These are phyloP conservation scores for Oenanthe javanica DNA, from an alignment of 140 eudicot genomes.

Conservation along the genomic window DNA sequence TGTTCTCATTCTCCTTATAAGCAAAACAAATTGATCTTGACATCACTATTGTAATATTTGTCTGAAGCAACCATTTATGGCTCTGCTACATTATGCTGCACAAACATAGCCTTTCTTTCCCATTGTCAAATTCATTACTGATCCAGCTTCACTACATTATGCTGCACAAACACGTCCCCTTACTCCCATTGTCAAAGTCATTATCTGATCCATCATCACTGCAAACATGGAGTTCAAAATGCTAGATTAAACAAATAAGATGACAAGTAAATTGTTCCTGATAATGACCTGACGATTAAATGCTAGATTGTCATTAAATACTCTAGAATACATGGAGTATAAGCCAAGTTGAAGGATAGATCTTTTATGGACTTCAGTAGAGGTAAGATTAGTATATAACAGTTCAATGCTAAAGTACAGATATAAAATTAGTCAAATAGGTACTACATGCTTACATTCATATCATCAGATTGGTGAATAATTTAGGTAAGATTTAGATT, in stretches of 20 bases:
- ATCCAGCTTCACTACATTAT: constrained; percentile 56
- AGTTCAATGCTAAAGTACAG: neutral
- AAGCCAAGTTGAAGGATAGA: neutral
- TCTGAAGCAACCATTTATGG: neutral
- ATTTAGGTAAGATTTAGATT: neutral
- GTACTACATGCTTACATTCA: neutral
- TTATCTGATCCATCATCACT: constrained; percentile 65
- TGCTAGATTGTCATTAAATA: neutral
- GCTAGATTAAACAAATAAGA: too few relatives aligned
- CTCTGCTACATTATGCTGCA: constrained; percentile 58
- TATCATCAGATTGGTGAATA: neutral
- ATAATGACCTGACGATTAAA: neutral
- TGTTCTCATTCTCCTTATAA: neutral
- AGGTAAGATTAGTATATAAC: neutral
- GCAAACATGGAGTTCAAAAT: constrained; percentile 2
- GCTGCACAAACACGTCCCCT: constrained; percentile 63
- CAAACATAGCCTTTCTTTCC: too few relatives aligned
- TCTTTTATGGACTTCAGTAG: neutral
- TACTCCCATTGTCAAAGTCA: constrained; percentile 51
- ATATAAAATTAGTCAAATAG: neutral
- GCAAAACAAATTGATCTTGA: neutral
- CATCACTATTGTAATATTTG: neutral
- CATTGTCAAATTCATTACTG: constrained; percentile 61
- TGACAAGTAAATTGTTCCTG: too few relatives aligned
- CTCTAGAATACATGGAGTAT: neutral